Percentiles rank a stretch among this genome's conserved stretches.
These are phyloP conservation scores for Polytrichum commune DNA, from an alignment of 225 moss, liverwort and hornwort species.

Conservation along the genomic window DNA sequence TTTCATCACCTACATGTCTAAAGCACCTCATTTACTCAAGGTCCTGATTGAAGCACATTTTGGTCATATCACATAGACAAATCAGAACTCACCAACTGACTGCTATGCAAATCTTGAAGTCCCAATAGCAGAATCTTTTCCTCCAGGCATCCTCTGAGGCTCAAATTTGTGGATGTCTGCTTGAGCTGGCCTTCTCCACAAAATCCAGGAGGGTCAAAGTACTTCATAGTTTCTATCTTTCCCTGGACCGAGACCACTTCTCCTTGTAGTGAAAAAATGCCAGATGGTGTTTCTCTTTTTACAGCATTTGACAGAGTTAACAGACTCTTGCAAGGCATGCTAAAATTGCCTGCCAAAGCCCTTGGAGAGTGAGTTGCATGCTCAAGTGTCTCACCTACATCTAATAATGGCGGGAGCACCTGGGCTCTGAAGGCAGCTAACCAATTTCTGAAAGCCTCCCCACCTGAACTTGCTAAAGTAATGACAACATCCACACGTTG, in stretches of 20 bases:
- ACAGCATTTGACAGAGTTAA: slow-evolving; percentile 10
- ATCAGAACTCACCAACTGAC: slow-evolving; percentile 24
- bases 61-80: background rate
- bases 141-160: slow-evolving; percentile 13
- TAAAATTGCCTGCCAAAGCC: slow-evolving; percentile 4
- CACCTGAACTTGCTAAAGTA: slow-evolving; percentile 18
- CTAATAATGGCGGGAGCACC: slow-evolving; percentile 19
- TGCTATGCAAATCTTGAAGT: slow-evolving; percentile 30
- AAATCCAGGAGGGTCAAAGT: slow-evolving; percentile 9
- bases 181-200: slow-evolving; percentile 14
- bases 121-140: slow-evolving; percentile 15
- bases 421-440: slow-evolving; percentile 25
- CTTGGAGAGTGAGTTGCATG: slow-evolving; percentile 9
- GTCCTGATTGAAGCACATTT: background rate
- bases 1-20: background rate
- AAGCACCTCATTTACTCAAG: too few relatives aligned
- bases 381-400: slow-evolving; percentile 29
- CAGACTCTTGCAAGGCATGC: slow-evolving; percentile 11
- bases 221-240: slow-evolving; percentile 29
- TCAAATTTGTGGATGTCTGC: slow-evolving; percentile 7
- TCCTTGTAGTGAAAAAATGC: slow-evolving; percentile 43
- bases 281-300: slow-evolving; percentile 21
- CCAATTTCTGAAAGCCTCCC: slow-evolving; percentile 29
- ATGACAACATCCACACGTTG: slow-evolving; percentile 45
- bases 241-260: slow-evolving; percentile 46